A percentile compares a stretch with the other conserved stretches of the same genome.
These are phyloP conservation scores for Cyberlindnera xylosilytica DNA, from an alignment of 805 yeast genomes.

Conservation along the genomic window DNA sequence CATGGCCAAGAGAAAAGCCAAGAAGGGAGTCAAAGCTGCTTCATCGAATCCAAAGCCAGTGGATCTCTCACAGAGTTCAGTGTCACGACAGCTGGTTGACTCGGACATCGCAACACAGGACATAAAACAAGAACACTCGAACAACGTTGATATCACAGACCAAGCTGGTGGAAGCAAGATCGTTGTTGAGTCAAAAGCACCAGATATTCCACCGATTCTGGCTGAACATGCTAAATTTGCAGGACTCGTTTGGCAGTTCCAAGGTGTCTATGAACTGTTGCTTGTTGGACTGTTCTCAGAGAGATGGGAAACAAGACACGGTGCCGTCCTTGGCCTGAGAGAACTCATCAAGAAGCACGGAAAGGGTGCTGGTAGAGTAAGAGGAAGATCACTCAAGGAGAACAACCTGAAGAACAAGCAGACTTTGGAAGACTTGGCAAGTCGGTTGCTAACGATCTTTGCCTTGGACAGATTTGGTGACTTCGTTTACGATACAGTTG, in stretches of 20 bases:
- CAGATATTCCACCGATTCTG: slow-evolving; percentile 62
- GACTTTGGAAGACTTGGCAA: slow-evolving; percentile 84
- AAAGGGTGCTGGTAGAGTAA: slow-evolving; percentile 75
- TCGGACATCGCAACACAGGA: slow-evolving; percentile 24
- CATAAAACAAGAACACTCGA: slow-evolving; percentile 21
- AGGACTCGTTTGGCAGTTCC: slow-evolving; percentile 88
- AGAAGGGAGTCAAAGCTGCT: slow-evolving; percentile 56
- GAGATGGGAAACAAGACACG: slow-evolving; percentile 94
- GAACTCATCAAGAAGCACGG: slow-evolving; percentile 86
- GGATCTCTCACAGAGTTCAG: slow-evolving; percentile 69
- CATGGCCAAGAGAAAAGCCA: slow-evolving; percentile 89
- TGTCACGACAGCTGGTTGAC: slow-evolving; percentile 49
- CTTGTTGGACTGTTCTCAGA: slow-evolving; percentile 79
- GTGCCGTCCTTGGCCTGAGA: slow-evolving; percentile 88
- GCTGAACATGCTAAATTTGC: slow-evolving; percentile 70
- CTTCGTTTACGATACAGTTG: slow-evolving; percentile 94
- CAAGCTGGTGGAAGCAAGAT: slow-evolving; percentile 79
- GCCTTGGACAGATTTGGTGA: slow-evolving; percentile 96
- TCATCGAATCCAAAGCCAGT: slow-evolving; percentile 47
- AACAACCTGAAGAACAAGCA: slow-evolving; percentile 63
- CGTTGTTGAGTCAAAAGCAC: slow-evolving; percentile 73
- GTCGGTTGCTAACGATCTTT: slow-evolving; percentile 78
- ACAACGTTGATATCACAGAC: slow-evolving; percentile 60
- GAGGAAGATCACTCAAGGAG: slow-evolving; percentile 55
- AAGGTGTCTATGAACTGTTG: slow-evolving; percentile 83